Base-by-base conservation (phyloP, 2,329 filamentous ascomycete genomes). In the Chaetomiaceae sp. region DNA sequence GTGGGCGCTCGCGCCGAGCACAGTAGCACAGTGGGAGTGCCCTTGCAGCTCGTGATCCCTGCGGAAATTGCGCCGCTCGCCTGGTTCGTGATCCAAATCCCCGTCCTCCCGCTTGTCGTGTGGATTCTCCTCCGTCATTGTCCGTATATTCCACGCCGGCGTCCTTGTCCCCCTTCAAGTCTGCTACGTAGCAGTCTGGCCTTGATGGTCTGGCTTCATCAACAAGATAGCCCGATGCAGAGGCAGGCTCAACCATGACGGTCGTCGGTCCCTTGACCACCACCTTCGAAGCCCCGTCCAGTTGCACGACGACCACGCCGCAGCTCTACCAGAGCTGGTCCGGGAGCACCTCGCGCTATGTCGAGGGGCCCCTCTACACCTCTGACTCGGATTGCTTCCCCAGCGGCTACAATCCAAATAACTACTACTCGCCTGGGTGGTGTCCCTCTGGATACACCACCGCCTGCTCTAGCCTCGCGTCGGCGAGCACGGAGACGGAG, bases 191-290 rank as follows among this genome's bases (percentile, higher is more conserved):
- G 6, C 30, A 8, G 38, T 15, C 14, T n/a, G 29, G 15, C 34
- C 17, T 47, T 37, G 45, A 50, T 45, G 50, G 45, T 46, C 42
- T 52, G 35, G 38, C 50, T 14, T 24, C 22, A 9, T 9, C 22
- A 9, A 24, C 12, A 43, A 46, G 35, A 38, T 27, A 43, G 20
- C 45, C 47, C 44, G 44, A 51, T 51, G 49, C 42, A 24, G 42
- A 51, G 22, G 46, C 33, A 40, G 41, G 47, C 49, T 41, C 51
- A 51, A 51, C 24, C 39, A 59, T 58, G 56, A 56, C 54, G 35
- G 47, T 41, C 44, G 43, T 56, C 53, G 59, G 58, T 36, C 54
- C 58, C 42, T 54, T 61, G 47, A 61, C 58, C 38, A 61, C 58
- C n/a, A 58, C 55, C 2, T 61, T 59, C 30, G 44, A 43, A 38